phyloP scores from a whole-genome alignment of 1,284 basidiomycete genomes.

The Pseudozyma flocculosa region DNA sequence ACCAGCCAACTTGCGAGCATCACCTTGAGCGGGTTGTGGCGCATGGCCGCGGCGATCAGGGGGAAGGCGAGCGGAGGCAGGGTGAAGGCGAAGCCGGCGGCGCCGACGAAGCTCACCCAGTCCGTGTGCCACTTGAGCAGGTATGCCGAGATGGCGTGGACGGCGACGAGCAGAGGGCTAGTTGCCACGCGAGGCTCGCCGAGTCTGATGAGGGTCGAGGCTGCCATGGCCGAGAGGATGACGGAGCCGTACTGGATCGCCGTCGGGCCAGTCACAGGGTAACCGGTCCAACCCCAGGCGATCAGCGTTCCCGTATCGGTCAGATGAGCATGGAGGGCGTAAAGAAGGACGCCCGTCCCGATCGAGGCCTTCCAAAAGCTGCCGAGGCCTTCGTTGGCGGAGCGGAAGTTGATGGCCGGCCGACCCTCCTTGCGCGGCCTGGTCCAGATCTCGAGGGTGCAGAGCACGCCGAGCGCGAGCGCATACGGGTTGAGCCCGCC shows the following conservation, averaged over 20 bases:
- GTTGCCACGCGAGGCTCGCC: conserved; percentile 20
- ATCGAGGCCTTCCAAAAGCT: conserved; percentile 26
- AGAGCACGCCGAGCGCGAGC: conserved; percentile 25
- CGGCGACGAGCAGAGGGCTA: conserved; percentile 17
- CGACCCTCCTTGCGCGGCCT: conserved; percentile 8
- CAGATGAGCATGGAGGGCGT: conserved; percentile 69
- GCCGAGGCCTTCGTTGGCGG: neutral
- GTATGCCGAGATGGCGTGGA: conserved; percentile 47
- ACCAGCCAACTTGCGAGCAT: conserved; percentile 44
- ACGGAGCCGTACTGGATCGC: conserved; percentile 70
- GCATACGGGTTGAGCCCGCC: conserved; percentile 42
- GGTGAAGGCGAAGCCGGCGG: conserved; percentile 70
- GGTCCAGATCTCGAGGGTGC: conserved; percentile 16
- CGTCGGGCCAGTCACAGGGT: conserved; percentile 65
- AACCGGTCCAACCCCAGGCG: conserved; percentile 89
- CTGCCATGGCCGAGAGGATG: conserved; percentile 29
- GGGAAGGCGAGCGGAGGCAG: conserved; percentile 55
- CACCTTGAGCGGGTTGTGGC: conserved; percentile 42
- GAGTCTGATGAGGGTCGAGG: conserved; percentile 61
- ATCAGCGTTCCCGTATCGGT: conserved; percentile 80
- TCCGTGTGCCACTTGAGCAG: conserved; percentile 66
- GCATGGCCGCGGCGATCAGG: conserved; percentile 33
- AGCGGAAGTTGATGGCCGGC: neutral
- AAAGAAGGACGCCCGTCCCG: conserved; percentile 42
- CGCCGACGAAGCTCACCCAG: conserved; percentile 76